Base-by-base conservation (phyloP, 2,329 filamentous ascomycete genomes). In the Endoconidiophora laricicola region DNA sequence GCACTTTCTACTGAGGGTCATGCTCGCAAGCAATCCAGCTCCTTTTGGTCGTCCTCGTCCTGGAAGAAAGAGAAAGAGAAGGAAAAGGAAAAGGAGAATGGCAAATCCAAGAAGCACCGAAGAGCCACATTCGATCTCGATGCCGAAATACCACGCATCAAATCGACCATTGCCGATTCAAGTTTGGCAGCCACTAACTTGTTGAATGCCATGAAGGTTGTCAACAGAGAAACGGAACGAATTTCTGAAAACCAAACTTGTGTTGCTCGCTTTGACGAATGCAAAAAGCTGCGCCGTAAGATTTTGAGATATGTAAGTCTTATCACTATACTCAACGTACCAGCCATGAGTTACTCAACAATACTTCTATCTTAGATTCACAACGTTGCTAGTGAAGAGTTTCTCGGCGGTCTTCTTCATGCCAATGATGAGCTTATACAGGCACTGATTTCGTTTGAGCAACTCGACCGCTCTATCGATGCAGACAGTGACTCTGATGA, bases 341-440 rank as follows among this genome's bases (percentile, higher is more conserved):
- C 29, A 12, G 37, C 44, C 18, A 24, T 14, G 46, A 20, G 9
- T 20, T 18, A 3, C 22, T 36, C 40, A 6, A 40, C 12, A 12
- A 33, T 33, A 33, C 2, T 10, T n/a, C 7, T 39, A n/a, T 23
- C 39, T 2, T 50, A 81, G 77, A 94, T 96, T 55, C 86, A 96
- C 60, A 75, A 87, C 46, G 83, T 96, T 10, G 86, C 94, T 61
- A 81, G 79, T 6, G 90, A 96, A 60, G 81, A 96, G 59, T 95
- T 84, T 72, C 79, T 98, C 6, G 91, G 90, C 40, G 81, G 86
- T 54, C 72, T 98, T 3, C 79, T 98, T 16, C 86, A 91, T 59
- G 88, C 90, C 56, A 96, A 98, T 59, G 91, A 98, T 59, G 85
- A 94, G 64, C 79, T 98, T n/a, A 85, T 96, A 39, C 82, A 82